These are phyloP conservation scores for Ophiostoma montium DNA, from an alignment of 2,329 filamentous ascomycete species.

Conservation along the genomic window DNA sequence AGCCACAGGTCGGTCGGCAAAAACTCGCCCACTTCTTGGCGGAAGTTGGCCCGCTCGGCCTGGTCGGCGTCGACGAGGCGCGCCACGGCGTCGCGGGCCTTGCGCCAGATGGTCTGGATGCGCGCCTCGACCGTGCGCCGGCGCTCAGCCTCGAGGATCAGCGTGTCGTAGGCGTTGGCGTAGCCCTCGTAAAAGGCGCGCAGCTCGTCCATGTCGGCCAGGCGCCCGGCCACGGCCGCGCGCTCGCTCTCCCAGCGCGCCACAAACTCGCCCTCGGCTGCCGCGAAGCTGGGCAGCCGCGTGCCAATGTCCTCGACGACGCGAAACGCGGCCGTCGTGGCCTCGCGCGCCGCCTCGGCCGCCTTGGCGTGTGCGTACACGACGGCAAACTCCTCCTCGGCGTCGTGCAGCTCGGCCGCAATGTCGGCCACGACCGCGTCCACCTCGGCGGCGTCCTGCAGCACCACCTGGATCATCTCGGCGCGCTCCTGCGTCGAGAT, in stretches of 20 bases:
- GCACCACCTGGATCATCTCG: slow-evolving; percentile 72
- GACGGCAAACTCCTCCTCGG: slow-evolving; percentile 55
- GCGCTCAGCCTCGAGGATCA: slow-evolving; percentile 72
- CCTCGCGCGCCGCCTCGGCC: slow-evolving; percentile 38
- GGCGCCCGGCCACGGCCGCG: slow-evolving; percentile 49
- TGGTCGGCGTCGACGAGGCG: slow-evolving; percentile 61
- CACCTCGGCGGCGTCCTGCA: slow-evolving; percentile 53
- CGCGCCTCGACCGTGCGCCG: slow-evolving; percentile 59
- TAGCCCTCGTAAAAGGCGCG: slow-evolving; percentile 81
- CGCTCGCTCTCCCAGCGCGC: slow-evolving; percentile 62
- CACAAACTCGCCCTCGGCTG: slow-evolving; percentile 49
- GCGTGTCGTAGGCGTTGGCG: slow-evolving; percentile 64
- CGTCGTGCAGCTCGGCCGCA: slow-evolving; percentile 57
- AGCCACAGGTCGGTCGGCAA: slow-evolving; percentile 82
- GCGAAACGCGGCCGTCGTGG: slow-evolving; percentile 48
- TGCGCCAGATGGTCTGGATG: slow-evolving; percentile 59
- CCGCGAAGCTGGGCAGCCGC: slow-evolving; percentile 50
- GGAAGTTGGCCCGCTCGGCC: slow-evolving; percentile 61
- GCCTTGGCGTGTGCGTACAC: slow-evolving; percentile 50
- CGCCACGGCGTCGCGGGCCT: slow-evolving; percentile 64
- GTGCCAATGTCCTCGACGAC: slow-evolving; percentile 54
- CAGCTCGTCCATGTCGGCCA: slow-evolving; percentile 65
- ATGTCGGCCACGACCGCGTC: slow-evolving; percentile 58
- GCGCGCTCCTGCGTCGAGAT: slow-evolving; percentile 61
- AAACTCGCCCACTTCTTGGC: slow-evolving; percentile 70